phyloP scores from a whole-genome alignment of 2,329 filamentous ascomycete genomes.

The Diaporthe sp. region DNA sequence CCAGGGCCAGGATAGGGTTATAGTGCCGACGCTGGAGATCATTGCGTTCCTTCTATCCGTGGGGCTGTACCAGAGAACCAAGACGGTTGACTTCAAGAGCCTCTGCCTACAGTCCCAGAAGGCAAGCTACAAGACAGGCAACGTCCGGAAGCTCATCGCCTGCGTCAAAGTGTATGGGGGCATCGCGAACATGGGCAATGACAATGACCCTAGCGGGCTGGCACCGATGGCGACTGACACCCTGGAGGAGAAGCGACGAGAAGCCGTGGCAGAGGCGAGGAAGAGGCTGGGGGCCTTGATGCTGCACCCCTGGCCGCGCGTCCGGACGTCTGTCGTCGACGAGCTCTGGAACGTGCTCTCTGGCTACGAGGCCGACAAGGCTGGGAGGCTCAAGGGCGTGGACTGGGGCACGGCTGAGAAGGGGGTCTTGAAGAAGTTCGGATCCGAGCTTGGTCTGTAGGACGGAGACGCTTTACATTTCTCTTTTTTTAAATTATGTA shows the following conservation, averaged over 20 bases:
- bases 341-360: constrained; percentile 67
- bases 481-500: no score
- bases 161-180: constrained; percentile 85
- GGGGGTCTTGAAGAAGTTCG: constrained; percentile 56
- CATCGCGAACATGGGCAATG: constrained; percentile 62
- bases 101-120: constrained; percentile 82
- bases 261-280: constrained; percentile 66
- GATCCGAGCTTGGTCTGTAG: constrained; percentile 58
- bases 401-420: constrained; percentile 72
- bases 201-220: constrained; percentile 22
- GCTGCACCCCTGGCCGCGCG: constrained; percentile 84
- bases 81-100: constrained; percentile 60
- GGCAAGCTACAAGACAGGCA: constrained; percentile 85
- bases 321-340: constrained; percentile 72
- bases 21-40: constrained; percentile 83
- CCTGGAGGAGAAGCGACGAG: constrained; percentile 51
- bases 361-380: constrained; percentile 47
- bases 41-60: constrained; percentile 82
- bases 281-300: constrained; percentile 81
- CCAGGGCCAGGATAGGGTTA: constrained; percentile 75
- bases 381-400: constrained; percentile 60
- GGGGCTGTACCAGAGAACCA: constrained; percentile 59
- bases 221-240: constrained; percentile 42
- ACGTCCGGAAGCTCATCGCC: constrained; percentile 84
- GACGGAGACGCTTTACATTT: no score